Percentiles rank a stretch among this genome's conserved stretches.
These are phyloP conservation scores for Xylariaceae sp. DNA, from an alignment of 2,329 filamentous ascomycete species.

Conservation along the genomic window DNA sequence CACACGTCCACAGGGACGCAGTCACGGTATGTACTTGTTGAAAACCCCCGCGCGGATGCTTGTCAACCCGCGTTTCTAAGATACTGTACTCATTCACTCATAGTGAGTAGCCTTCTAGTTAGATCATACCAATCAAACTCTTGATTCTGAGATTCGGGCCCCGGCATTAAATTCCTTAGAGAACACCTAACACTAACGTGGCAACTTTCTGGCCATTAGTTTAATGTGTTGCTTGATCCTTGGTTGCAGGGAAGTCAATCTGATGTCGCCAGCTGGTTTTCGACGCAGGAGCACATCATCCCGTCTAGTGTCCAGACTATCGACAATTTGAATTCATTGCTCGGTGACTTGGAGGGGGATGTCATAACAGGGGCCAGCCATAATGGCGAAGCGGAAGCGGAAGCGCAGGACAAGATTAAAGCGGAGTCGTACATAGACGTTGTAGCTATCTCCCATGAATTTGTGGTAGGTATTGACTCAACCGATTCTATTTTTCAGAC, in stretches of 20 bases:
- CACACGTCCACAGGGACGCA: too few relatives aligned
- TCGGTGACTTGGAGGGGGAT: constrained; percentile 46
- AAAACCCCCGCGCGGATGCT: neutral
- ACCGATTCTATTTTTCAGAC: too few relatives aligned
- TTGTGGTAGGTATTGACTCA: constrained; percentile 27
- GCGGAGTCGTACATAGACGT: constrained; percentile 50
- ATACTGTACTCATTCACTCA: too few relatives aligned
- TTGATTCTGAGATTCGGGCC: constrained; percentile 30
- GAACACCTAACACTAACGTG: too few relatives aligned
- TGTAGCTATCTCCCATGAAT: constrained; percentile 62
- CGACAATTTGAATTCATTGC: constrained; percentile 50
- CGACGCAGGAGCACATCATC: constrained; percentile 60
- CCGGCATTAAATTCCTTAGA: constrained; percentile 13
- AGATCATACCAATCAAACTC: too few relatives aligned
- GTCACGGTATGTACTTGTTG: too few relatives aligned
- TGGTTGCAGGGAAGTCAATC: constrained; percentile 63
- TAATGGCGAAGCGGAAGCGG: constrained; percentile 16
- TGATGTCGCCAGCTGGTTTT: constrained; percentile 64
- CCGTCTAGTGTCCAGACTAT: constrained; percentile 54
- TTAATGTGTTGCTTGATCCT: constrained; percentile 64
- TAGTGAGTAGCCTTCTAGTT: too few relatives aligned
- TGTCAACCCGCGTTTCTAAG: constrained; percentile 28
- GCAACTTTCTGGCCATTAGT: constrained; percentile 27
- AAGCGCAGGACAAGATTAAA: neutral
- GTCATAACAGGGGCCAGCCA: constrained; percentile 1